Conservation (phyloP, 1,139 yeast genomes). For the Taphrina wiesneri region DNA sequence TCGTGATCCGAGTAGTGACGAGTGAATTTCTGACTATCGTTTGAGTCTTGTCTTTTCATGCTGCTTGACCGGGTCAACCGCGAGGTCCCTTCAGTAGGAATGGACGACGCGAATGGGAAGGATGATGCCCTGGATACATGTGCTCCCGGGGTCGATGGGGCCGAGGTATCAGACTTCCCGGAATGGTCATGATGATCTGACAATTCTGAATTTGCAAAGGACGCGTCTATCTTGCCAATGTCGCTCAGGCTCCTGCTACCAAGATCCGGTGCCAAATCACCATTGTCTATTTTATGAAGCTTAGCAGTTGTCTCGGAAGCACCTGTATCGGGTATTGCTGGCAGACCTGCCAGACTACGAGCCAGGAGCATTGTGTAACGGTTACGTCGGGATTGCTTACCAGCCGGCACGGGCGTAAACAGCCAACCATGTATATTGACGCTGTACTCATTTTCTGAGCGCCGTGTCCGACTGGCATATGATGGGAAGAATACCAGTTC, state of each 20-base stretch:
- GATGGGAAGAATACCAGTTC: constrained; percentile 40
- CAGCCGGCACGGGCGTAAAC: constrained; percentile 36
- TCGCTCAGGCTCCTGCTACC: background rate
- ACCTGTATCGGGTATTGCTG: constrained; percentile 25
- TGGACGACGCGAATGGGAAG: background rate
- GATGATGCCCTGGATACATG: background rate
- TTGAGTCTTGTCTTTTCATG: constrained; percentile 13
- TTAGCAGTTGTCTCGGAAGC: background rate
- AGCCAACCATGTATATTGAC: constrained; percentile 40
- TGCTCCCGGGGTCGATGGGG: constrained; percentile 2
- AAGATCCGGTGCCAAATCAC: background rate
- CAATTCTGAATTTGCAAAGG: background rate
- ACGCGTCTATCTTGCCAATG: background rate
- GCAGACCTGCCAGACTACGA: constrained; percentile 39
- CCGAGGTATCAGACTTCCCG: background rate
- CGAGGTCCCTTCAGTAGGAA: background rate
- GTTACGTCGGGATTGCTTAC: constrained; percentile 37
- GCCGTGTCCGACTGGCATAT: constrained; percentile 37
- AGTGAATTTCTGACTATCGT: constrained; percentile 6
- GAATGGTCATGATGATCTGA: background rate
- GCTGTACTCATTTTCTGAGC: constrained; percentile 34
- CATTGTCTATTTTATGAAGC: background rate
- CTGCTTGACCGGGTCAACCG: background rate
- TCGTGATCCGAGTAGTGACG: constrained; percentile 29
- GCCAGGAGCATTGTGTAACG: constrained; percentile 39